Evolutionary conservation across 2,329 filamentous ascomycete genomes (phyloP).

Genomic region (Didymella glomerata): DNA sequence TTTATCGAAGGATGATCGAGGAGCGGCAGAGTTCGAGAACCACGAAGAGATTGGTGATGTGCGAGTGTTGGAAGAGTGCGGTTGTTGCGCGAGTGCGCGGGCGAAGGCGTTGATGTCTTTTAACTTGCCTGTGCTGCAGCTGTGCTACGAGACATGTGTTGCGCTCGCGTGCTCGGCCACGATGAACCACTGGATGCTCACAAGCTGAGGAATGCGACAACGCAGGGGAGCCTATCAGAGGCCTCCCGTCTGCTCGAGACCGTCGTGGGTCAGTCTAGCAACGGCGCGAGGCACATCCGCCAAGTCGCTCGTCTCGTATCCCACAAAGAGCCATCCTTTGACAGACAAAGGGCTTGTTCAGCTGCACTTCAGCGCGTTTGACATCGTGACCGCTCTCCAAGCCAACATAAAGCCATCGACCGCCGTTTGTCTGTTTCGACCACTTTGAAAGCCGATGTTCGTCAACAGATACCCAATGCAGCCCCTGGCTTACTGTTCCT

Average conservation of each 20-base stretch:
- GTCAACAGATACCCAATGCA: constrained; percentile 5
- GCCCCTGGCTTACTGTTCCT: constrained; percentile 14
- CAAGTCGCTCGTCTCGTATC: constrained; percentile 16
- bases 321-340: constrained; percentile 9
- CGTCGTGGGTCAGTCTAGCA: constrained; percentile 20
- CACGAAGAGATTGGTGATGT: constrained; percentile 15
- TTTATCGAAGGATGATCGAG: constrained; percentile 29
- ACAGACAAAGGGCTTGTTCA: constrained; percentile 15
- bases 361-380: constrained; percentile 1
- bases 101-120: constrained; percentile 12
- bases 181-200: constrained; percentile 20
- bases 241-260: constrained; percentile 23
- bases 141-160: constrained; percentile 16
- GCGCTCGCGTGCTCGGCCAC: constrained; percentile 30
- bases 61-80: background rate
- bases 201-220: constrained; percentile 36
- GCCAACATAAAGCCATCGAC: background rate
- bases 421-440: background rate
- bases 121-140: constrained; percentile 14
- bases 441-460: background rate
- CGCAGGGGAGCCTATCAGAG: constrained; percentile 29
- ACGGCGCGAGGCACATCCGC: constrained; percentile 11
- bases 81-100: constrained; percentile 2
- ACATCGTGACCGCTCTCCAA: background rate
- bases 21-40: constrained; percentile 33